These are phyloP conservation scores for Tricholoma matsutake DNA, from an alignment of 768 basidiomycete species.

Conservation along the genomic window DNA sequence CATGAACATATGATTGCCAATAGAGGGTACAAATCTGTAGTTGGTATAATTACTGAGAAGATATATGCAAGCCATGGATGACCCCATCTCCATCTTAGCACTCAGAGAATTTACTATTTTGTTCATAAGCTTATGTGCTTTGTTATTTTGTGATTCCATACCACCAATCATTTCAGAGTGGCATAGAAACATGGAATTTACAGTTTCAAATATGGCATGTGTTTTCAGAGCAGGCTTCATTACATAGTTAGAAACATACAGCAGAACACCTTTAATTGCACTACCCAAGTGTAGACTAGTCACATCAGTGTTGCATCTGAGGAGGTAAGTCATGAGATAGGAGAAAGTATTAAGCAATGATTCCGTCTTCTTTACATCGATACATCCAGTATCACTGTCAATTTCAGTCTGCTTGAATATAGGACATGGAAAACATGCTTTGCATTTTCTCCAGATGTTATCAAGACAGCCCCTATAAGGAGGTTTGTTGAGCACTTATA, in stretches of 20 bases:
- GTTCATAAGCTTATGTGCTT: conserved; percentile 8
- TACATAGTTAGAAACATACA: too few species aligned
- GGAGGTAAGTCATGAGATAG: conserved; percentile 20
- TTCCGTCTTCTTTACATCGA: conserved; percentile 26
- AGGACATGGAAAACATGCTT: conserved; percentile 25
- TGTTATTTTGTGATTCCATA: conserved; percentile 1
- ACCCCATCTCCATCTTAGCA: too few species aligned
- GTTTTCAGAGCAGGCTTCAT: too few species aligned
- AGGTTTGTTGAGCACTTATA: too few species aligned
- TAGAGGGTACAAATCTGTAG: conserved; percentile 20
- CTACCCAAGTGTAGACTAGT: too few species aligned
- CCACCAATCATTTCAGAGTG: conserved; percentile 8
- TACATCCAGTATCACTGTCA: conserved; percentile 20
- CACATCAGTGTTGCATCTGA: conserved; percentile 13
- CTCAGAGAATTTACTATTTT: too few species aligned
- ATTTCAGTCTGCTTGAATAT: conserved; percentile 8
- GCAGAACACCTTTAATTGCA: too few species aligned
- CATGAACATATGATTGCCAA: too few species aligned
- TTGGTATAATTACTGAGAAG: conserved; percentile 24
- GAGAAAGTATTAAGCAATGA: conserved; percentile 28
- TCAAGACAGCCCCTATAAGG: conserved; percentile 5
- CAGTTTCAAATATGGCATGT: too few species aligned
- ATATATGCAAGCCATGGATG: too few species aligned
- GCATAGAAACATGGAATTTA: conserved; percentile 4
- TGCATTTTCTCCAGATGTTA: conserved; percentile 19